These are phyloP conservation scores for Physcomitrellopsis africana DNA, from an alignment of 225 moss, liverwort and hornwort genomes.

Conservation along the genomic window DNA sequence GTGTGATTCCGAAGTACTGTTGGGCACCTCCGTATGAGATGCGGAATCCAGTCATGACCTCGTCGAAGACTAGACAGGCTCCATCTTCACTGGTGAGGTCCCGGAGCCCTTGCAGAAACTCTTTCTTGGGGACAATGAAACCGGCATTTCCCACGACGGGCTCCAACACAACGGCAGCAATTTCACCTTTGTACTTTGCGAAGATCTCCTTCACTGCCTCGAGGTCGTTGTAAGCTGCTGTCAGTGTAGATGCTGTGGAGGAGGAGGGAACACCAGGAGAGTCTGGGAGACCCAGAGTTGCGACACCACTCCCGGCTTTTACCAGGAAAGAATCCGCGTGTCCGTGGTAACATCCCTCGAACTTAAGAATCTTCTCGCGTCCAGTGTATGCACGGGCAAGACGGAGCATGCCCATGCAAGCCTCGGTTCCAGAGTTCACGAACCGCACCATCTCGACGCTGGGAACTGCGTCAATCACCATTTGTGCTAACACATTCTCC, in stretches of 20 bases:
- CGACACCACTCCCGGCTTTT: constrained; percentile 97
- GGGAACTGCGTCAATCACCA: constrained; percentile 95
- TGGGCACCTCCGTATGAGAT: constrained; percentile 96
- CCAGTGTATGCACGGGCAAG: constrained; percentile 81
- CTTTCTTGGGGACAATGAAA: constrained; percentile 73
- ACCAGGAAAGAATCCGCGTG: constrained; percentile 97
- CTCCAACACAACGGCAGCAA: constrained; percentile 88
- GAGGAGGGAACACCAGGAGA: constrained; percentile 88
- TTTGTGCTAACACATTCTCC: constrained; percentile 86
- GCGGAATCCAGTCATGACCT: constrained; percentile 99
- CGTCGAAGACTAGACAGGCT: constrained; percentile 85
- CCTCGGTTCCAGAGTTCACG: constrained; percentile 97
- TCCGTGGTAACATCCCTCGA: constrained; percentile 97
- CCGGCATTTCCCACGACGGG: constrained; percentile 97
- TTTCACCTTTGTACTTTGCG: constrained; percentile 54
- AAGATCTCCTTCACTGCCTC: constrained; percentile 80
- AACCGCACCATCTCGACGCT: constrained; percentile 98
- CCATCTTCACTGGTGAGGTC: constrained; percentile 73
- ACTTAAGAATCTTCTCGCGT: constrained; percentile 91
- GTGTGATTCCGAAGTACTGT: constrained; percentile 82
- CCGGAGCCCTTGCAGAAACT: constrained; percentile 80
- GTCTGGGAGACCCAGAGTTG: constrained; percentile 90
- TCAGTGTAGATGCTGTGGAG: constrained; percentile 78
- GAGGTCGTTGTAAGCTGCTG: constrained; percentile 87
- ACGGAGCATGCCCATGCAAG: constrained; percentile 95